These are phyloP conservation scores for Podaxis rugospora DNA, from an alignment of 768 basidiomycete genomes.

Conservation along the genomic window DNA sequence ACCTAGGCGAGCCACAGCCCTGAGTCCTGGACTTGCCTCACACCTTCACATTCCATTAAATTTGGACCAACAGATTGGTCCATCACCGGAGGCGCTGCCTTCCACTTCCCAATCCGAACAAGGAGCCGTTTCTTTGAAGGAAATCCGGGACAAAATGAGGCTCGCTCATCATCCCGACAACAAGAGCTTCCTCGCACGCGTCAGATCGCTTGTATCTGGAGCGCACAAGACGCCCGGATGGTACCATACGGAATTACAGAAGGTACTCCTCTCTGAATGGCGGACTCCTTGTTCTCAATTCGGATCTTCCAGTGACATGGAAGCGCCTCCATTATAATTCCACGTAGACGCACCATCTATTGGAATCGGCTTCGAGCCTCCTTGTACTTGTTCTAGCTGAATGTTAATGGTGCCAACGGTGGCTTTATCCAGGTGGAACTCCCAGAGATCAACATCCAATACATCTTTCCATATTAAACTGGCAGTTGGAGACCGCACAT, in stretches of 20 bases:
- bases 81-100: no score
- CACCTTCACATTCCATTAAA: no score
- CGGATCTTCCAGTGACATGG: conserved; percentile 30
- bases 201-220: conserved; percentile 15
- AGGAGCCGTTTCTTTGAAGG: neutral
- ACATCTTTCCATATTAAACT: no score
- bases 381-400: no score
- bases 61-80: no score
- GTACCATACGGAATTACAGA: neutral
- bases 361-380: conserved; percentile 13
- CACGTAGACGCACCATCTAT: neutral
- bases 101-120: neutral
- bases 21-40: neutral
- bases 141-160: neutral
- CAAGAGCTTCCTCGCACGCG: neutral
- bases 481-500: no score
- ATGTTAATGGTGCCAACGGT: no score
- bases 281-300: neutral
- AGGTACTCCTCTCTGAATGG: conserved; percentile 19
- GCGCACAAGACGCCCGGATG: conserved; percentile 17
- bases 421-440: no score
- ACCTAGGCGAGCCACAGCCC: neutral
- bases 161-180: neutral
- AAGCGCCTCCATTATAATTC: conserved; percentile 22
- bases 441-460: no score